Evolutionary conservation across 2,329 filamentous ascomycete species (phyloP), one percentile per base, ranked within the genome.

Genomic region (Hypoxylon sp.): DNA sequence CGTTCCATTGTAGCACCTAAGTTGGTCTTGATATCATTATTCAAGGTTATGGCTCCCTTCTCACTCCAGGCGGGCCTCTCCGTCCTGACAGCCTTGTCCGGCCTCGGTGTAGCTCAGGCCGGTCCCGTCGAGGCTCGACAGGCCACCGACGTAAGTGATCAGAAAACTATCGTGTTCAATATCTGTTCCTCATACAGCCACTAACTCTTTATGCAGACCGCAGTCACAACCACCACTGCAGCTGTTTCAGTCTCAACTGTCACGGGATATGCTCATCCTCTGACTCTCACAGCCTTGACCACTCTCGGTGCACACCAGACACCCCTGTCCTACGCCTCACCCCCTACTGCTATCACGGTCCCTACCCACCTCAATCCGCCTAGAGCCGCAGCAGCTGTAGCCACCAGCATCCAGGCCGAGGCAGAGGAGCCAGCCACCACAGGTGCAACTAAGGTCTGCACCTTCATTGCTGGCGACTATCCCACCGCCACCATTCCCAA

Each of bases 261-360:
- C 58, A 75, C 71, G 0, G 70, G 64, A 48, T 73, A 71, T 11
- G 74, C 74, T 43, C 74, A 76, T 34, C 74, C 74, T 16, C 51
- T 76, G 47, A 74, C 68, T 16, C 70, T 74, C 65, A 65, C 65
- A 37, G 52, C 71, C 21, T 67, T 76, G 55, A 41, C 59, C 12
- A 67, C 65, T 2, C 70, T 71, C 9, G 69, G 64, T 8, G 19
- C 71, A n/a, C 46, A 65, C 1, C 71, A 71, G 32, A 71, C 71
- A 12, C 63, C 74, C 25, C 53, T 76, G 21, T 71, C 67, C 7
- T 76, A 76, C 62, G 69, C 29, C 50, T 63, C 68, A 2, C 72
- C 74, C 11, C 74, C 73, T 2, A 68, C 65, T 3, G 54, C 74
- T n/a, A 75, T 70, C 62, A 65, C 67, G 5, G 72, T 76, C 9